phyloP scores from a whole-genome alignment of 2,329 filamentous ascomycete species.

The Colletotrichum siamense region DNA sequence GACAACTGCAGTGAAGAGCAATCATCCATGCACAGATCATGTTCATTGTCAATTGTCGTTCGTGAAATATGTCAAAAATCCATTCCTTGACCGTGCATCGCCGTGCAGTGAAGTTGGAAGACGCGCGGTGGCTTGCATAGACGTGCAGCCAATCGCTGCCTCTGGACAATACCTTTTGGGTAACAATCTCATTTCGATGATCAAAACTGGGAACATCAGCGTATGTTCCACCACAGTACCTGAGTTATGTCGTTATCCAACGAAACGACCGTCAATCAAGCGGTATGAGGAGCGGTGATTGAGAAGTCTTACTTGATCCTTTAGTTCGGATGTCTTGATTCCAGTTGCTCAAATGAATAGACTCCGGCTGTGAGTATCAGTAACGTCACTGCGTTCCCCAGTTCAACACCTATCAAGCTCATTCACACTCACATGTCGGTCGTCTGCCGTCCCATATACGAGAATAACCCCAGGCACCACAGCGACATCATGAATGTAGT shows the following conservation, averaged over 20 bases:
- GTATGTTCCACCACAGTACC: background rate
- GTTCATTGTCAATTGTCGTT: background rate
- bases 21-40: background rate
- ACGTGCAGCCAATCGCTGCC: background rate
- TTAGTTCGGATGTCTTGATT: background rate
- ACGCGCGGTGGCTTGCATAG: background rate
- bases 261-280: background rate
- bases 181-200: background rate
- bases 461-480: background rate
- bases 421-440: background rate
- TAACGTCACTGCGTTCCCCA: background rate
- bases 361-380: background rate
- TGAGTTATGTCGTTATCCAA: background rate
- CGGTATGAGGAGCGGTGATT: background rate
- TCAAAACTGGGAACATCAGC: background rate
- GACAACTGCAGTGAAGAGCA: background rate
- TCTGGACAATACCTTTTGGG: background rate
- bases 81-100: background rate
- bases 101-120: background rate
- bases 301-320: background rate
- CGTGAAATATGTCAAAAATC: background rate
- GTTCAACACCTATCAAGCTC: background rate
- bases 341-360: background rate
- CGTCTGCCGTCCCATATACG: background rate
- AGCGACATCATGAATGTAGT: background rate